Conservation (phyloP, 305 asterid species). For the Fraxinus sp. region DNA sequence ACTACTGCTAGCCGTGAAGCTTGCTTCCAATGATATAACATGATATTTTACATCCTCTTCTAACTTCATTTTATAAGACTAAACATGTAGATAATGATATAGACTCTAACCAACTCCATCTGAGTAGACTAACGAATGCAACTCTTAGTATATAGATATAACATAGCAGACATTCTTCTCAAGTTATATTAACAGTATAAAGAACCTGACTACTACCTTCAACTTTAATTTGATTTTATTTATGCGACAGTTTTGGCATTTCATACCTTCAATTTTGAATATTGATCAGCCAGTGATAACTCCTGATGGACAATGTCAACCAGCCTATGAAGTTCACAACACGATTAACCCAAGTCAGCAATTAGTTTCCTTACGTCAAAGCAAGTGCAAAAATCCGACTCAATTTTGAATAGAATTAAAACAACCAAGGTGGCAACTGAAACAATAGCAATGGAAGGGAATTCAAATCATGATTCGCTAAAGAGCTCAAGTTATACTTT, state of each 20-base stretch:
- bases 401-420: constrained; percentile 15
- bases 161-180: constrained; percentile 16
- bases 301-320: constrained; percentile 90
- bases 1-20: constrained; percentile 8
- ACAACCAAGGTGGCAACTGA: constrained; percentile 13
- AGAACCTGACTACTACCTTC: neutral
- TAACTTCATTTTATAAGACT: constrained; percentile 4
- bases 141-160: constrained; percentile 14
- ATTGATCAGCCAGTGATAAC: constrained; percentile 92
- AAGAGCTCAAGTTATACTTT: neutral
- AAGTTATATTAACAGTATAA: neutral
- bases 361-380: constrained; percentile 26
- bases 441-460: neutral
- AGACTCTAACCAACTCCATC: neutral
- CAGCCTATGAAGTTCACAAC: constrained; percentile 54
- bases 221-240: neutral
- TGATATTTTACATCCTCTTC: constrained; percentile 16
- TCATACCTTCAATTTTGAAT: constrained; percentile 74
- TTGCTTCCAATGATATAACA: neutral
- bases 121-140: constrained; percentile 10
- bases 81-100: neutral
- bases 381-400: constrained; percentile 16
- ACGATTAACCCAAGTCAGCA: constrained; percentile 27
- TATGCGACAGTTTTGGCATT: constrained; percentile 23
- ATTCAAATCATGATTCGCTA: constrained; percentile 1